Evolutionary conservation across 345 rosid species (phyloP).

Genomic region (Eutrema yunnanense): DNA sequence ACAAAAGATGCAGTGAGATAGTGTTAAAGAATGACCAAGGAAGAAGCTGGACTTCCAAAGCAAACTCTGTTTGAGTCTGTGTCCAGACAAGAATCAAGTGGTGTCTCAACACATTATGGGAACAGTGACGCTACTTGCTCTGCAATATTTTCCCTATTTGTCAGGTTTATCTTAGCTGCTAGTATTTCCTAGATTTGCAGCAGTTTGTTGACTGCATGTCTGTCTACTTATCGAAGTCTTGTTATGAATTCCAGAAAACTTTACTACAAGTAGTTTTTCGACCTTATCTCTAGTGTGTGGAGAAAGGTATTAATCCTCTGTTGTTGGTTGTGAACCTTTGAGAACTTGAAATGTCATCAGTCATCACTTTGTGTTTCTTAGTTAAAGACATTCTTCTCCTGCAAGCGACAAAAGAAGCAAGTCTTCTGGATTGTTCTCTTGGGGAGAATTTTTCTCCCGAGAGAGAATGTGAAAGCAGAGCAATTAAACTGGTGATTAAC

Average conservation of each 20-base stretch:
- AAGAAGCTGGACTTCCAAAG: conserved; percentile 6
- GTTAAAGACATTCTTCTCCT: neutral
- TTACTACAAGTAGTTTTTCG: neutral
- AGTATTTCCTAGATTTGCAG: neutral
- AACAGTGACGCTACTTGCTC: neutral
- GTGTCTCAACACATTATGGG: neutral
- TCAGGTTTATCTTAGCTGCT: neutral
- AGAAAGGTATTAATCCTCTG: neutral
- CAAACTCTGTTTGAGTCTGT: neutral
- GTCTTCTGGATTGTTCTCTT: neutral
- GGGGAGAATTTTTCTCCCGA: neutral
- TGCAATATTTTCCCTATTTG: neutral
- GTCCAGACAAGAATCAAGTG: neutral
- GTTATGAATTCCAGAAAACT: neutral
- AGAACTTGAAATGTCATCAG: neutral
- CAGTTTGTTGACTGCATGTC: neutral
- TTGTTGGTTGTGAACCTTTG: neutral
- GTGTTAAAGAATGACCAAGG: conserved; percentile 5
- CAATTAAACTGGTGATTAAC: neutral
- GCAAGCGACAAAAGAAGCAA: too few relatives aligned
- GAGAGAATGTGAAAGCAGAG: neutral
- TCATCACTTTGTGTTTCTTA: neutral
- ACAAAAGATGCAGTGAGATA: conserved; percentile 2
- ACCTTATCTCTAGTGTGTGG: neutral
- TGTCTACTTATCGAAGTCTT: neutral